A percentile compares a stretch with the other conserved stretches of the same genome.
Conservation (phyloP, 2,329 filamentous ascomycete species). For the Fusarium foetens region DNA sequence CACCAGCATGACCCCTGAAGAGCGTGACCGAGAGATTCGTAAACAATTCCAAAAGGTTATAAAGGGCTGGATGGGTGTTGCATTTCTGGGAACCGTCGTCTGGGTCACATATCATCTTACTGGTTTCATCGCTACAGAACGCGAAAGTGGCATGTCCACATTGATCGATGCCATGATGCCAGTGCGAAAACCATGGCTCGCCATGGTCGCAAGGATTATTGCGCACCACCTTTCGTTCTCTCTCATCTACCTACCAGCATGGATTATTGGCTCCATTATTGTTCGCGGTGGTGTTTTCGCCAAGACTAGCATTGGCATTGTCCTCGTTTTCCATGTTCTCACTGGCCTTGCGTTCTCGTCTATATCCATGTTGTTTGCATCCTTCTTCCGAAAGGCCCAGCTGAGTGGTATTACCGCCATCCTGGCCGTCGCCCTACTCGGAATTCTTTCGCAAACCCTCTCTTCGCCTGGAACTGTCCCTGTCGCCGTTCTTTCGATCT, state of each 20-base stretch:
- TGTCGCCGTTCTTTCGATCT: conserved; percentile 74
- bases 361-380: conserved; percentile 81
- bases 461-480: conserved; percentile 69
- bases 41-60: conserved; percentile 75
- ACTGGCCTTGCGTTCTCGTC: conserved; percentile 81
- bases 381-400: conserved; percentile 88
- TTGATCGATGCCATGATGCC: conserved; percentile 94
- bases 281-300: conserved; percentile 72
- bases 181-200: conserved; percentile 76
- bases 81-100: conserved; percentile 81
- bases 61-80: conserved; percentile 79
- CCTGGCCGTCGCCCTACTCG: conserved; percentile 78
- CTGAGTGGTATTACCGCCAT: conserved; percentile 85
- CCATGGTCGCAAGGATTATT: conserved; percentile 79
- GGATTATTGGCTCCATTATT: conserved; percentile 79
- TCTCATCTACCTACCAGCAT: conserved; percentile 81
- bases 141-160: conserved; percentile 88
- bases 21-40: conserved; percentile 74
- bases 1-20: conserved; percentile 74
- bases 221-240: conserved; percentile 85
- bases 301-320: conserved; percentile 70
- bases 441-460: conserved; percentile 82
- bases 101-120: conserved; percentile 89
- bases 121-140: conserved; percentile 84
- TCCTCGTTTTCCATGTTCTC: conserved; percentile 79